phyloP scores from a whole-genome alignment of 257 asterid species.

The Perilla frutescens region DNA sequence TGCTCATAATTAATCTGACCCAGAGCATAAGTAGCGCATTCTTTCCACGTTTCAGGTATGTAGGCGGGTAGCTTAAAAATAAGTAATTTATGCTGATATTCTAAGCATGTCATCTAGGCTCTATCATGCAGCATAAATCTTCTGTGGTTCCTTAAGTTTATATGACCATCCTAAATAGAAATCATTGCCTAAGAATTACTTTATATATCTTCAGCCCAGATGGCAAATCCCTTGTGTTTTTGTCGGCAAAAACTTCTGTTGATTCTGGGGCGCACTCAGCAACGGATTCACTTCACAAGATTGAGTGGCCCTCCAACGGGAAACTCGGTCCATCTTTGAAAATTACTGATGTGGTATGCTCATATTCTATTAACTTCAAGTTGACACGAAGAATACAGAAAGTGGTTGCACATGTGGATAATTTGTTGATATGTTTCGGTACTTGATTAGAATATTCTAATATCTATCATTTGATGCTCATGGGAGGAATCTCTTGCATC shows the following conservation, averaged over 20 bases:
- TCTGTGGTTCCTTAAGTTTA: slow-evolving; percentile 6
- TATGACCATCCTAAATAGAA: slow-evolving; percentile 4
- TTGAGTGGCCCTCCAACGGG: slow-evolving; percentile 78
- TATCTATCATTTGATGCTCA: not conserved
- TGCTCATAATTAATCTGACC: slow-evolving; percentile 53
- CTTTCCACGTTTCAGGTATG: slow-evolving; percentile 86
- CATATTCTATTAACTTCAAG: slow-evolving; percentile 20
- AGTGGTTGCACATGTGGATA: not conserved
- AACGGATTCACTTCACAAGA: slow-evolving; percentile 82
- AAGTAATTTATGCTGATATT: not conserved
- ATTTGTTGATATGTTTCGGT: slow-evolving; percentile 1
- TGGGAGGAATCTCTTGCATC: slow-evolving; percentile 12
- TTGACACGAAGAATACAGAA: slow-evolving; percentile 4
- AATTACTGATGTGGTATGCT: slow-evolving; percentile 72
- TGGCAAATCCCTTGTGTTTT: slow-evolving; percentile 74
- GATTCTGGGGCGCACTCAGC: slow-evolving; percentile 88
- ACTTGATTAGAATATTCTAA: not conserved
- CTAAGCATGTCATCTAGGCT: not conserved
- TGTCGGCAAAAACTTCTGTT: slow-evolving; percentile 77
- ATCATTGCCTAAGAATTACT: slow-evolving; percentile 18
- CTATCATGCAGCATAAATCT: slow-evolving; percentile 1
- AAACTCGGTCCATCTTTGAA: slow-evolving; percentile 49
- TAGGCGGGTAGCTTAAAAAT: not conserved
- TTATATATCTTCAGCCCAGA: slow-evolving; percentile 67
- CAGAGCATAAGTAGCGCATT: slow-evolving; percentile 75